A percentile compares a stretch with the other conserved stretches of the same genome.
These are phyloP conservation scores for Poteriospumella lacustris DNA, from an alignment of 108 stramenopile species.

Conservation along the genomic window DNA sequence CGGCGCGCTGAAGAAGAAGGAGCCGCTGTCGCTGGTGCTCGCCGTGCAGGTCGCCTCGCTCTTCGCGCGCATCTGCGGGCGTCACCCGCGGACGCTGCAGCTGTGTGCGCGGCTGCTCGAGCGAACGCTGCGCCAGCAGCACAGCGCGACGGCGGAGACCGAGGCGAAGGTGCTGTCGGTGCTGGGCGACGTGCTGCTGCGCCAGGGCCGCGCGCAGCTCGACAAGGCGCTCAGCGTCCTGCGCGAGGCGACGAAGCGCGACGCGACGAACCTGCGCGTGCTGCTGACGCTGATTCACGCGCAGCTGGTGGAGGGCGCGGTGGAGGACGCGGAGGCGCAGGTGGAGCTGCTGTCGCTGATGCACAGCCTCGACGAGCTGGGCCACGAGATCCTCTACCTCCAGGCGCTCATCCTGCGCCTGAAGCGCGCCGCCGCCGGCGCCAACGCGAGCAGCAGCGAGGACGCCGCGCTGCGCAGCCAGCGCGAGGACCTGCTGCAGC, in stretches of 20 bases:
- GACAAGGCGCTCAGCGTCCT: conserved; percentile 46
- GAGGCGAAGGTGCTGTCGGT: neutral
- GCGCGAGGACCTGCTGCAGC: conserved; percentile 30
- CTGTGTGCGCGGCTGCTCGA: conserved; percentile 38
- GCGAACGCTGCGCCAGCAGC: neutral
- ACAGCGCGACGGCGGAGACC: conserved; percentile 18
- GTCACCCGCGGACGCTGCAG: conserved; percentile 39
- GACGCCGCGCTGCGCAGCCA: conserved; percentile 41
- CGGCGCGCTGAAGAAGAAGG: neutral
- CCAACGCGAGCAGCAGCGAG: neutral
- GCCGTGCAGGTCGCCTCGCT: neutral
- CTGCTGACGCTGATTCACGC: conserved; percentile 52
- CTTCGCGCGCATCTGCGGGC: conserved; percentile 40
- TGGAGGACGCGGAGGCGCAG: conserved; percentile 61
- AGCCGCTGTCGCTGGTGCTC: neutral
- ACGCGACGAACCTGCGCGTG: conserved; percentile 49
- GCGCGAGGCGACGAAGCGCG: conserved; percentile 38
- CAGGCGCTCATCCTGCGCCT: conserved; percentile 51
- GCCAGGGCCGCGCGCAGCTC: conserved; percentile 43
- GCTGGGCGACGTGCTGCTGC: conserved; percentile 43
- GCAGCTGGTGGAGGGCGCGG: conserved; percentile 43
- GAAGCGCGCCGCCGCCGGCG: conserved; percentile 16
- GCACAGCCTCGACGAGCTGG: conserved; percentile 43
- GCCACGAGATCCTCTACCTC: conserved; percentile 42
- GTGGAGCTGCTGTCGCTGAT: conserved; percentile 56